Evolutionary conservation across 2,329 filamentous ascomycete species (phyloP), one percentile per base, ranked within the genome.

Genomic region (Fusarium sacchari): DNA sequence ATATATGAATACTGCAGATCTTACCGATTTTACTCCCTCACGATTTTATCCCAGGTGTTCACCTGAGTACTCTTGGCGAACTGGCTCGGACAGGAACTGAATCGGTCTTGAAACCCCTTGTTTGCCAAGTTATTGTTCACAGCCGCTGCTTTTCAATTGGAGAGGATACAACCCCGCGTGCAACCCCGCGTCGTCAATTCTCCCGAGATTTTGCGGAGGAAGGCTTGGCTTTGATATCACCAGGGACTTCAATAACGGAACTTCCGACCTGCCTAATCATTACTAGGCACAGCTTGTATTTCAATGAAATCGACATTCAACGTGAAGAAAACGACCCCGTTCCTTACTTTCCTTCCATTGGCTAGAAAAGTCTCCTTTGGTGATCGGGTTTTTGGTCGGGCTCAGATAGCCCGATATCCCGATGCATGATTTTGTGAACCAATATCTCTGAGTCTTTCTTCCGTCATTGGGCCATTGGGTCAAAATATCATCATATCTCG

Each of bases 391-490:
- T 55, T 67, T 15, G 20, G 7, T 20, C 63, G 65, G 63, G 13
- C 12, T 15, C 5, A 13, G 7, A 68, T 68, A 3, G 3, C 8
- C 65, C 65, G 65, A 67, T 7, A 28, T 3, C 14, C 65, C 65
- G 65, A 62, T 68, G 36, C 55, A 39, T 13, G 39, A 15, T 15
- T 13, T 15, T 15, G 26, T n/a, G 24, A 30, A 13, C 46, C 26
- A 32, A 30, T n/a, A 4, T 11, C 4, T n/a, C 13, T 6, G 10
- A n/a, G 18, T 30, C 30, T 11, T 30, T 28, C 20, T 30, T n/a
- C n/a, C 20, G 20, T 47, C 12, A 17, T 7, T 7, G 7, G 17
- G 7, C 7, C 32, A 4, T 32, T 18, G 14, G 7, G 7, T n/a
- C 1, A 32, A 9, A 7, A 17, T 9, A 2, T 6, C 7, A 1